Percentiles rank a stretch among this genome's conserved stretches.
Evolutionary conservation across 495 filamentous ascomycete genomes (phyloP).

Genomic region (Apiosordaria backusii): DNA sequence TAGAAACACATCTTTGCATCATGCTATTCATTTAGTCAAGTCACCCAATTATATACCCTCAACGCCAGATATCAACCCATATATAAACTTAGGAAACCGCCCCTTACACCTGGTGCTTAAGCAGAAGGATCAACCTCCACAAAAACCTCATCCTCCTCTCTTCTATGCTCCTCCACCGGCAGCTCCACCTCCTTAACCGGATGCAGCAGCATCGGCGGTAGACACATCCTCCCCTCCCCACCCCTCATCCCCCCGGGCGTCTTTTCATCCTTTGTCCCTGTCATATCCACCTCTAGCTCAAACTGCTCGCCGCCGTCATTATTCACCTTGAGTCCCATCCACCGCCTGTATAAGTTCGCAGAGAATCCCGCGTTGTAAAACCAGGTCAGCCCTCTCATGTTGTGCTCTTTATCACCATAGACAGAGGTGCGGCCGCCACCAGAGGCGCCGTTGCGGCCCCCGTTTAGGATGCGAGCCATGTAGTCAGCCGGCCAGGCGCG

Average conservation of each 20-base stretch:
- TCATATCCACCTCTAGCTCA: slow-evolving; percentile 57
- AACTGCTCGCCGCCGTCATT: slow-evolving; percentile 83
- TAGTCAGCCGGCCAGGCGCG: slow-evolving; percentile 80
- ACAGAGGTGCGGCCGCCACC: slow-evolving; percentile 68
- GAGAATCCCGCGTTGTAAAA: slow-evolving; percentile 90
- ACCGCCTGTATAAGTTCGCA: slow-evolving; percentile 76
- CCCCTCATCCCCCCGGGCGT: slow-evolving; percentile 49
- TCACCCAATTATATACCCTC: not conserved
- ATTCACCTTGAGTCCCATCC: slow-evolving; percentile 81
- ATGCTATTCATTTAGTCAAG: not conserved
- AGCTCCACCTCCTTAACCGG: slow-evolving; percentile 84
- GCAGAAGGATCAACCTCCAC: slow-evolving; percentile 40
- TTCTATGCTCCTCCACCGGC: slow-evolving; percentile 62
- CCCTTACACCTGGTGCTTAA: slow-evolving; percentile 10
- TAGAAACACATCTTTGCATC: not conserved
- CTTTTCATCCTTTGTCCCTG: slow-evolving; percentile 47
- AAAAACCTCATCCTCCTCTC: slow-evolving; percentile 30
- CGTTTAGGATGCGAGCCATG: slow-evolving; percentile 80
- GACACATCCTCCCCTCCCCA: slow-evolving; percentile 82
- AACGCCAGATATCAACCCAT: not conserved
- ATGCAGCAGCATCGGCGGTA: slow-evolving; percentile 88
- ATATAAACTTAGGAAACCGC: not conserved
- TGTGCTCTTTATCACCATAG: slow-evolving; percentile 85
- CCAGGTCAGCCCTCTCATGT: slow-evolving; percentile 85
- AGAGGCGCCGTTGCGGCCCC: slow-evolving; percentile 73